Evolutionary conservation across 371 early-diverging fungal species (phyloP).

Genomic region (Mortierella sp.): DNA sequence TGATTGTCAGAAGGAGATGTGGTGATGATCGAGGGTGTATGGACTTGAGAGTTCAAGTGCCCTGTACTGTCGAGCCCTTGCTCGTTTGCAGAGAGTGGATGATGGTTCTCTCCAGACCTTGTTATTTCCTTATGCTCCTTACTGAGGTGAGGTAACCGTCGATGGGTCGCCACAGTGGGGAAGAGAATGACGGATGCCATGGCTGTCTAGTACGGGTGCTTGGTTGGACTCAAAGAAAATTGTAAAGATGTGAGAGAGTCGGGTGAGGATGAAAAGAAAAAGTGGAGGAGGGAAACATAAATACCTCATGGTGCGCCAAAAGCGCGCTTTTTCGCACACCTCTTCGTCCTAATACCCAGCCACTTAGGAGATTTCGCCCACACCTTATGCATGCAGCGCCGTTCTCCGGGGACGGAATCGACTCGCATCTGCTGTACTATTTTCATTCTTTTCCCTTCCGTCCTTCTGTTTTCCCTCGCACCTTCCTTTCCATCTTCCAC

Average conservation of each 20-base stretch:
- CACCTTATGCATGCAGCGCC: too few relatives aligned
- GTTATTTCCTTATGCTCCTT: neutral
- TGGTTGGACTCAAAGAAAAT: too few relatives aligned
- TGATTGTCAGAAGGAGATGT: neutral
- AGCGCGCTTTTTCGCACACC: neutral
- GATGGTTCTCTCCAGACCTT: neutral
- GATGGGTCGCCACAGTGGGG: conserved; percentile 30
- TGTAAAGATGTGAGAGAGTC: neutral
- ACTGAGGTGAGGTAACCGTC: conserved; percentile 21
- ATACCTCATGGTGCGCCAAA: neutral
- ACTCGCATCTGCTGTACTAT: too few relatives aligned
- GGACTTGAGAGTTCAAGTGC: too few relatives aligned
- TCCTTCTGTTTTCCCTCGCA: neutral
- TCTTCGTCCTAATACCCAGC: too few relatives aligned
- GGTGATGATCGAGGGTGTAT: too few relatives aligned
- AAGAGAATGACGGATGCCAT: conserved; percentile 31
- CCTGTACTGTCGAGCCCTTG: neutral
- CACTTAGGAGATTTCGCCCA: too few relatives aligned
- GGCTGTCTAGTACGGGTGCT: too few relatives aligned
- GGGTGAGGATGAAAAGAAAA: neutral
- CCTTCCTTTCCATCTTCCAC: neutral
- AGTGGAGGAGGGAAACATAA: neutral
- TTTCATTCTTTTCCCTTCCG: neutral
- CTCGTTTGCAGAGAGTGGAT: neutral
- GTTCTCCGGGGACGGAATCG: too few relatives aligned